Conservation (phyloP, 139 green algal species). For the Auxenochlorella pyrenoidosa region DNA sequence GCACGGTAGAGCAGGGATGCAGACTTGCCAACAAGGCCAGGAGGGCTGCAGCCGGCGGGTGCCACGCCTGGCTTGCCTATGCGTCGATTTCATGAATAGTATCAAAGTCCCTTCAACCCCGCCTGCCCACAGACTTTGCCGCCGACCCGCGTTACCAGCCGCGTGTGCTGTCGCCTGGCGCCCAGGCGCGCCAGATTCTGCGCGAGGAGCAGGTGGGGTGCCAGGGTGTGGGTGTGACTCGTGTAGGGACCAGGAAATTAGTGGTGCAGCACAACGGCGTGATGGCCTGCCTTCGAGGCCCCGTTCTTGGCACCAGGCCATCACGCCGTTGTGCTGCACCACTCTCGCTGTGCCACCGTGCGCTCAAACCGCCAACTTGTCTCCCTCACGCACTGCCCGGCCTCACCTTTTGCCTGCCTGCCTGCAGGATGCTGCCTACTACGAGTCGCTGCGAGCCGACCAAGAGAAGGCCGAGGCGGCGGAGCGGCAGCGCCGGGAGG, state of each 20-base stretch:
- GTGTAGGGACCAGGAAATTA: neutral
- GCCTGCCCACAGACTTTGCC: slow-evolving; percentile 20
- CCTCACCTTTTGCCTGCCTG: neutral
- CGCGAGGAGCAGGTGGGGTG: slow-evolving; percentile 46
- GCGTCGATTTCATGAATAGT: too few species aligned
- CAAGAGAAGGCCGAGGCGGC: slow-evolving; percentile 22
- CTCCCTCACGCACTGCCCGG: too few species aligned
- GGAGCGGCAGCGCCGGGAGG: slow-evolving; percentile 1
- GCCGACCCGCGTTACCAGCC: slow-evolving; percentile 6
- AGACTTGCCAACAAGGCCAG: too few species aligned
- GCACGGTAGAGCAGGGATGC: too few species aligned
- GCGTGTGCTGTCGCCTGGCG: slow-evolving; percentile 36
- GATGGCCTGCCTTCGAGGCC: too few species aligned
- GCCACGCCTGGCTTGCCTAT: too few species aligned
- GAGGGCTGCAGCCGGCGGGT: too few species aligned
- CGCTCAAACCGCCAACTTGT: too few species aligned
- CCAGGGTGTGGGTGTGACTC: neutral
- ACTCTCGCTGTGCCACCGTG: too few species aligned
- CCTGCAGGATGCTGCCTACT: slow-evolving; percentile 19
- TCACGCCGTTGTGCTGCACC: too few species aligned
- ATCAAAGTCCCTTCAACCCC: neutral
- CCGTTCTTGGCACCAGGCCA: too few species aligned
- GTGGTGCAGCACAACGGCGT: too few species aligned
- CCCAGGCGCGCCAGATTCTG: slow-evolving; percentile 33
- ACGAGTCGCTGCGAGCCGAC: slow-evolving; percentile 38